Conservation (phyloP, 2,329 filamentous ascomycete genomes). For the Colletotrichum plurivorum region DNA sequence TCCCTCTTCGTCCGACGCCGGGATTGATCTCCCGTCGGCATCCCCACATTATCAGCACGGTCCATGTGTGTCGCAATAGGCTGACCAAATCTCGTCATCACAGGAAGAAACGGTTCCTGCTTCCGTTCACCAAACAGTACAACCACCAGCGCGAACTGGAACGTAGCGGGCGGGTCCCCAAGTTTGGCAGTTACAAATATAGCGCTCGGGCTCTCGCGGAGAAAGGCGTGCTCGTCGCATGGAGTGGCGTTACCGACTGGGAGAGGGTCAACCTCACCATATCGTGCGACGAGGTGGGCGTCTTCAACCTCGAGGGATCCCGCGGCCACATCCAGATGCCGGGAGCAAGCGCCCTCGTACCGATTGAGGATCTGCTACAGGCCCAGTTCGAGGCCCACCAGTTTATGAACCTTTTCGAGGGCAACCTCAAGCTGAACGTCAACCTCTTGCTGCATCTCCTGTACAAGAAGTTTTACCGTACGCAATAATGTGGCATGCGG, state of each 20-base stretch:
- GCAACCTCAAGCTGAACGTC: slow-evolving; percentile 89
- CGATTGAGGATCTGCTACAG: slow-evolving; percentile 93
- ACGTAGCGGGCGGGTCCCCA: slow-evolving; percentile 88
- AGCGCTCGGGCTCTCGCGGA: slow-evolving; percentile 89
- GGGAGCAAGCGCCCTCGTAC: slow-evolving; percentile 88
- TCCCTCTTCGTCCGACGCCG: slow-evolving; percentile 1
- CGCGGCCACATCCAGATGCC: slow-evolving; percentile 96
- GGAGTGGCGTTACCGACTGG: slow-evolving; percentile 89
- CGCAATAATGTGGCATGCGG: slow-evolving; percentile 61
- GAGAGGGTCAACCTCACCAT: slow-evolving; percentile 95
- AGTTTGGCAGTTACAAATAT: slow-evolving; percentile 99
- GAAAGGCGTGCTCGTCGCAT: slow-evolving; percentile 94
- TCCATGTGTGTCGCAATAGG: slow-evolving; percentile 29
- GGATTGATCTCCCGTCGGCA: not conserved
- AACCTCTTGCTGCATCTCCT: slow-evolving; percentile 96
- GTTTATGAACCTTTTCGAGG: slow-evolving; percentile 95
- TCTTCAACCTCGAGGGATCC: slow-evolving; percentile 93
- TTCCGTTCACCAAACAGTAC: slow-evolving; percentile 99
- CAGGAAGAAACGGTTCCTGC: slow-evolving; percentile 90
- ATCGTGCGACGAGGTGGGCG: slow-evolving; percentile 91
- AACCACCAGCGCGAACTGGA: slow-evolving; percentile 98
- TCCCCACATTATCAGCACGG: slow-evolving; percentile 37
- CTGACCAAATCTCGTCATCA: slow-evolving; percentile 45
- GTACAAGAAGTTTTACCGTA: slow-evolving; percentile 98
- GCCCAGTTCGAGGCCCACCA: slow-evolving; percentile 98